Percentiles rank a stretch among this genome's conserved stretches.
Conservation (phyloP, 73 alveolate species). For the Stentor roeselii region DNA sequence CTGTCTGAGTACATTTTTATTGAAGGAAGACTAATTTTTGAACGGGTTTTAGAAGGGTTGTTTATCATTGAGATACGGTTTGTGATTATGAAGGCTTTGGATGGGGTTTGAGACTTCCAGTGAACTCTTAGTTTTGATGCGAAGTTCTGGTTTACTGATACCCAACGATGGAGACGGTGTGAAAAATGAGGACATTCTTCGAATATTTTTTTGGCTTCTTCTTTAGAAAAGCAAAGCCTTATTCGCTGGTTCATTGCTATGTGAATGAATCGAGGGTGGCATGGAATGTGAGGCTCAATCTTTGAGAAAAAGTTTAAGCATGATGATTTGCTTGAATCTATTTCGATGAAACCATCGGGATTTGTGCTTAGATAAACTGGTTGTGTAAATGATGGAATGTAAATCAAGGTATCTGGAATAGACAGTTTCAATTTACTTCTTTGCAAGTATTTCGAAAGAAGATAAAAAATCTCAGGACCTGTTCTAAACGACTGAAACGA, state of each 20-base stretch:
- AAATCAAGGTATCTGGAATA: background rate
- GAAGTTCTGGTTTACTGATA: background rate
- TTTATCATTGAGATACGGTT: background rate
- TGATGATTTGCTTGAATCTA: background rate
- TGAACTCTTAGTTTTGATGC: constrained; percentile 10
- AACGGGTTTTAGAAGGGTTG: background rate
- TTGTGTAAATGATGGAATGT: background rate
- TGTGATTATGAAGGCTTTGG: background rate
- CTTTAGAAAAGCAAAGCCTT: background rate
- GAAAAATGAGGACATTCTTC: constrained; percentile 25
- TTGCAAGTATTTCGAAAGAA: background rate
- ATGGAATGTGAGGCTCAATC: background rate
- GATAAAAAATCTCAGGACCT: background rate
- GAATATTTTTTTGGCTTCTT: constrained; percentile 10
- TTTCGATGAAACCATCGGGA: background rate
- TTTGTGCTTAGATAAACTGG: background rate
- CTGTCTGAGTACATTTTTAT: background rate
- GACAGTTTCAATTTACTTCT: too few species aligned
- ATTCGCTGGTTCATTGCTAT: constrained; percentile 6
- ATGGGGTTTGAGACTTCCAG: background rate
- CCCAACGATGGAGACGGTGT: background rate
- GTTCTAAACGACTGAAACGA: background rate
- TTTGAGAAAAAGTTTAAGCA: too few species aligned
- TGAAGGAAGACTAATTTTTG: too few species aligned
- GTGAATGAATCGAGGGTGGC: background rate